Evolutionary conservation across 1,284 basidiomycete species (phyloP), one percentile per base, ranked within the genome.

Genomic region (Microbotryum violaceum): DNA sequence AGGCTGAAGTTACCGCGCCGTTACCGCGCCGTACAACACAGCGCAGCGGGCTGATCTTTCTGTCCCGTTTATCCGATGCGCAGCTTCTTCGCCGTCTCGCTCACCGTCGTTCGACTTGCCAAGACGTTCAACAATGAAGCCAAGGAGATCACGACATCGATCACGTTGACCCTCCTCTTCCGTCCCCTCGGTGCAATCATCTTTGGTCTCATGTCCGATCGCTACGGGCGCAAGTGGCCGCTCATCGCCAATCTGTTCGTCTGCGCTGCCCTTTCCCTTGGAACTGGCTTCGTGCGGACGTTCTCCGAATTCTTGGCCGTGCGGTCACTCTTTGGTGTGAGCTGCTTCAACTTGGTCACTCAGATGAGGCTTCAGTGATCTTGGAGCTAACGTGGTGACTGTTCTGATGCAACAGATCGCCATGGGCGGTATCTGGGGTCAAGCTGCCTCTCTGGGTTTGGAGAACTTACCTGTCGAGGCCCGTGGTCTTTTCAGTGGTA

Each of bases 161-260:
- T 98, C 73, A 97, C 93, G 4, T 81, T 97, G 54, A 97, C 93
- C 0, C 81, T 97, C 1, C 83, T 97, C 37, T 90, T 96, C 79
- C 85, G 94, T 57, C 87, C 88, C 1, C 77, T 83, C 37, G 94
- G 93, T 27, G 92, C 92, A 37, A 82, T 91, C 63, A 77, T 92
- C 67, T 94, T 96, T 67, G 82, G 79, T 56, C 61, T 72, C 8
- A 33, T 60, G 2, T 60, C 65, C 0, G 71, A 73, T 54, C 61
- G 63, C 1, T 71, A 58, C 47, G 66, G 66, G 3, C 44, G 66
- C 25, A 63, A 92, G 78, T 97, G 90, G 89, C 91, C 92, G 1
- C 79, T 97, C 4, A 84, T 91, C 48, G 70, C 74, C 71, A 96
- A 96, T 74, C 77, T 77, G 25, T 2, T 75, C 55, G 56, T 69